Conservation (phyloP, 495 filamentous ascomycete species). For the Bryoglossum gracile region DNA sequence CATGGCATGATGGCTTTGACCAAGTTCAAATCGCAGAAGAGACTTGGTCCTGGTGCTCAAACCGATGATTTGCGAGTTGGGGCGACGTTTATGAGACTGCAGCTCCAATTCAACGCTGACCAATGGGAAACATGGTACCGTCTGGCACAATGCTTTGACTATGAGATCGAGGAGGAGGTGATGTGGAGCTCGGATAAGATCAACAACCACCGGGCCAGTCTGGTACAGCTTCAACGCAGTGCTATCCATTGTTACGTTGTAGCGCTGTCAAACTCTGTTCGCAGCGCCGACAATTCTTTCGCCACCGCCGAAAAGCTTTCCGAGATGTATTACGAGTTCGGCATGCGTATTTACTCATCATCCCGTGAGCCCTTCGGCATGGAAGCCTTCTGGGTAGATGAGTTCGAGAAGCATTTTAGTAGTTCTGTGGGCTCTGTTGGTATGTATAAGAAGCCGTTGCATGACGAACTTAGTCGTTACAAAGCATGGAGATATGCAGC, state of each 20-base stretch:
- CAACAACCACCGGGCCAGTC: conserved; percentile 71
- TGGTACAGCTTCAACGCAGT: conserved; percentile 68
- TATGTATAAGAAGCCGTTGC: conserved; percentile 69
- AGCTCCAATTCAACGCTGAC: conserved; percentile 76
- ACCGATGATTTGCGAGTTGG: conserved; percentile 84
- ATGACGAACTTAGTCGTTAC: conserved; percentile 64
- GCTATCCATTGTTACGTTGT: conserved; percentile 93
- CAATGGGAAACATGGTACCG: conserved; percentile 97
- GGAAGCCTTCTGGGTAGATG: conserved; percentile 68
- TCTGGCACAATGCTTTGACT: conserved; percentile 84
- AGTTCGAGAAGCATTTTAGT: conserved; percentile 71
- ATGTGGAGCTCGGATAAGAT: conserved; percentile 96
- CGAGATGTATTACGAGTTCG: conserved; percentile 85
- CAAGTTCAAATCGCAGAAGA: conserved; percentile 80
- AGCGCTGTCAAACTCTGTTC: conserved; percentile 68
- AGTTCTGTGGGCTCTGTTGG: conserved; percentile 52
- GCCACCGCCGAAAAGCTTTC: conserved; percentile 62
- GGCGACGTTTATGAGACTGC: conserved; percentile 71
- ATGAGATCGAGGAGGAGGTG: conserved; percentile 82
- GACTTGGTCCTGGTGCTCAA: conserved; percentile 58
- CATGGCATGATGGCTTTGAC: conserved; percentile 81
- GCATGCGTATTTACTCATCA: conserved; percentile 79
- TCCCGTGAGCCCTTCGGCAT: conserved; percentile 89
- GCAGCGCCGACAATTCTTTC: conserved; percentile 50
- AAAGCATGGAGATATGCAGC: conserved; percentile 83